Conservation (phyloP, 352 stramenopile species). For the Sclerospora graminicola region DNA sequence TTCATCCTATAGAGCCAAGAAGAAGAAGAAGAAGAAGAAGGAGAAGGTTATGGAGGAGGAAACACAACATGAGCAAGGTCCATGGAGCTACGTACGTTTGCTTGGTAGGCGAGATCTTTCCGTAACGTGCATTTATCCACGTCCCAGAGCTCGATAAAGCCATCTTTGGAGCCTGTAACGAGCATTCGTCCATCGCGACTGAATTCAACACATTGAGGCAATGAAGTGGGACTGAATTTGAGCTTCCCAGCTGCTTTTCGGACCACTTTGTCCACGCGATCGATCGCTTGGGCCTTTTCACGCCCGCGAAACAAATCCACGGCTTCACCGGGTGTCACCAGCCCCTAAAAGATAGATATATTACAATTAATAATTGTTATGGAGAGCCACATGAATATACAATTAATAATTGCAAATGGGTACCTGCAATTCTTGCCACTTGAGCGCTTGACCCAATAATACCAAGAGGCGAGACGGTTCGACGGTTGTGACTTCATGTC, state of each 20-base stretch:
- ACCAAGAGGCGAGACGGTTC: constrained; percentile 83
- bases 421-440: constrained; percentile 83
- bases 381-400: too few species aligned
- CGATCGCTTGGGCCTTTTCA: constrained; percentile 38
- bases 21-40: neutral
- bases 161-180: constrained; percentile 90
- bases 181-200: constrained; percentile 82
- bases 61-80: too few species aligned
- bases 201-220: constrained; percentile 81
- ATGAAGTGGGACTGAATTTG: constrained; percentile 83
- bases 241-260: constrained; percentile 69
- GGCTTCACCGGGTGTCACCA: constrained; percentile 45
- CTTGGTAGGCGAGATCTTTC: constrained; percentile 91
- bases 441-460: constrained; percentile 83
- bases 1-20: constrained; percentile 45
- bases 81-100: too few species aligned
- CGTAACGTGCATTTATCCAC: constrained; percentile 82
- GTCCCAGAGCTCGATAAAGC: constrained; percentile 93
- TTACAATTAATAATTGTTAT: neutral
- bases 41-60: too few species aligned
- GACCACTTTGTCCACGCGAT: constrained; percentile 52
- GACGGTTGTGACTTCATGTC: constrained; percentile 63
- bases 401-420: too few species aligned
- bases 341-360: constrained; percentile 22
- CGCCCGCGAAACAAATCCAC: constrained; percentile 78